Evolutionary conservation across 331 rosid genomes (phyloP), one percentile per base, ranked within the genome.

Genomic region (Stylosanthes scabra): DNA sequence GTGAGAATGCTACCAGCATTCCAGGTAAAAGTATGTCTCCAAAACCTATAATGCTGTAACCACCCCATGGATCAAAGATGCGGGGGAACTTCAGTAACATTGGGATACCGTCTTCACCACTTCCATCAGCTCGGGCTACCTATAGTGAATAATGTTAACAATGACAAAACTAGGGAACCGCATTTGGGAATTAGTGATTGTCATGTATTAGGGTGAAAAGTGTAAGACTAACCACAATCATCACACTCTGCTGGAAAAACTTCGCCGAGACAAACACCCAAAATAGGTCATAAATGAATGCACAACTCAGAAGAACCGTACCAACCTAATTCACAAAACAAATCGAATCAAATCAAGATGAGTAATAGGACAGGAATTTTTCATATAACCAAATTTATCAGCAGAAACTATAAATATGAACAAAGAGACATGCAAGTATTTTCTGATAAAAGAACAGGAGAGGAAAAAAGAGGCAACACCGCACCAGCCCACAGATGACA

Each of bases 21-120:
- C 99, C 99, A 5, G 99, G 99, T 78, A 95, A 79, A 74, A 95
- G 92, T 73, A 95, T 92, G 86, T 95, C 99, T 52, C 99, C 99
- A 54, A 95, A 95, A 60, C 99, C 99, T 16, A 95, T 95, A 71
- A 95, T 95, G 87, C 99, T 95, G 85, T 80, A 95, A 78, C 99
- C 98, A 70, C 99, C 96, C 99, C 99, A 95, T 5, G 99, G 99
- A 71, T 95, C 99, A 67, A 84, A 92, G 75, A 95, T 84, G 66
- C 99, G 96, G 1, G 99, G 99, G 67, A 95, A 90, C 84, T 92
- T 95, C 20, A 95, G 90, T 41, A 95, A 90, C 98, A 95, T 92
- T 1, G 97, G 99, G 76, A 95, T 92, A 59, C 98, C 99, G 70
- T 95, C 98, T 86, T 86, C 93, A 73, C 98, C 98, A 63, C 96